A percentile compares a stretch with the other conserved stretches of the same genome.
Conservation (phyloP, 371 early-diverging fungal genomes). For the Capniomyces stellatus region DNA sequence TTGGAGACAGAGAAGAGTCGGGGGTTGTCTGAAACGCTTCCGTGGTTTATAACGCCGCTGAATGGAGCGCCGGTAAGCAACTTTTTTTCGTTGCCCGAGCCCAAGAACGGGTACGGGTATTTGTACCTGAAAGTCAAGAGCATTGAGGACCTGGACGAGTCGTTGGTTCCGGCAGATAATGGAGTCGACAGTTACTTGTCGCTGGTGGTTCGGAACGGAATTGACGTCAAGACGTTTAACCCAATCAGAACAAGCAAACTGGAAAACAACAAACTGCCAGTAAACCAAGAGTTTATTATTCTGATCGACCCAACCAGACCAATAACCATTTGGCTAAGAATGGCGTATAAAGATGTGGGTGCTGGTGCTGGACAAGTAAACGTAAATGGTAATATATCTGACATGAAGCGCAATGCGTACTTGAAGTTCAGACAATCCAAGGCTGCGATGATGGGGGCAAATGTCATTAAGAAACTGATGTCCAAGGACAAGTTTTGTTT, state of each 20-base stretch:
- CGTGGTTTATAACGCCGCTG: slow-evolving; percentile 11
- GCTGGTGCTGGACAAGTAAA: no score
- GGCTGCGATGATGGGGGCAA: background rate
- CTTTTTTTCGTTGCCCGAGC: slow-evolving; percentile 21
- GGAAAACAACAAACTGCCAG: background rate
- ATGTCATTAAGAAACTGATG: background rate
- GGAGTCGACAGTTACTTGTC: background rate
- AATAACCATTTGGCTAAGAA: slow-evolving; percentile 24
- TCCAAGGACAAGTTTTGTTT: background rate
- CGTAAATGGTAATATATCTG: no score
- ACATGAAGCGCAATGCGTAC: no score
- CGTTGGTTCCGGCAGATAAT: background rate
- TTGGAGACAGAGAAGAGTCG: background rate
- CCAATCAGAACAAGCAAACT: slow-evolving; percentile 10
- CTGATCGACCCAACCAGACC: slow-evolving; percentile 21
- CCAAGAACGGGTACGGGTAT: slow-evolving; percentile 13
- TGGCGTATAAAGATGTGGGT: no score
- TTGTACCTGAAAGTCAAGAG: slow-evolving; percentile 25
- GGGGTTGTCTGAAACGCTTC: background rate
- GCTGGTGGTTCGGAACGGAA: slow-evolving; percentile 26
- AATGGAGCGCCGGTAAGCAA: slow-evolving; percentile 20
- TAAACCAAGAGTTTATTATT: slow-evolving; percentile 26
- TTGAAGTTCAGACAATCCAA: no score
- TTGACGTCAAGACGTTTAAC: slow-evolving; percentile 19
- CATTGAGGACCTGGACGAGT: slow-evolving; percentile 14